These are phyloP conservation scores for Strobilomyces dryophilus DNA, from an alignment of 768 basidiomycete species.

Conservation along the genomic window DNA sequence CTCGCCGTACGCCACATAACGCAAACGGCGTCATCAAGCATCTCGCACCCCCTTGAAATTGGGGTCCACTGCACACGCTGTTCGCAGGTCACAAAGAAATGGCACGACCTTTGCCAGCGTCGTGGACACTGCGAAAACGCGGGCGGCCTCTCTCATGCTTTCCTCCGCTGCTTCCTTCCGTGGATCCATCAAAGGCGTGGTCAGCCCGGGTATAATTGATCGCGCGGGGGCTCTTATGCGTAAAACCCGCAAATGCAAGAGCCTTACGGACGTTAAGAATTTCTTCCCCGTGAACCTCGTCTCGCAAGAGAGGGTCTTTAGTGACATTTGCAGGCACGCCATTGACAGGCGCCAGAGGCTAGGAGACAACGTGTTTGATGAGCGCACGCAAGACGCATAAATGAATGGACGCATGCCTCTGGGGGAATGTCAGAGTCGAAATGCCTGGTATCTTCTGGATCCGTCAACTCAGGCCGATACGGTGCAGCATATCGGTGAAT, in stretches of 20 bases:
- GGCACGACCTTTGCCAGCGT: constrained; percentile 69
- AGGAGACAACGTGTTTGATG: constrained; percentile 31
- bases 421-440: constrained; percentile 93
- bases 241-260: constrained; percentile 87
- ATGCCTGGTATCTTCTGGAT: constrained; percentile 87
- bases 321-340: constrained; percentile 81
- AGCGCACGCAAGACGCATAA: constrained; percentile 20
- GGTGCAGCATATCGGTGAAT: constrained; percentile 83
- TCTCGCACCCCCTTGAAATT: constrained; percentile 17
- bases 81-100: constrained; percentile 66
- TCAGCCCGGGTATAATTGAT: constrained; percentile 75
- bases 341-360: constrained; percentile 89
- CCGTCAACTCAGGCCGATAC: constrained; percentile 79
- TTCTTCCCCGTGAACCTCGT: constrained; percentile 81
- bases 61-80: constrained; percentile 28
- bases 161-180: constrained; percentile 46
- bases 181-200: constrained; percentile 59
- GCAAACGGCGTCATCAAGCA: constrained; percentile 28
- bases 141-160: constrained; percentile 60
- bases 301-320: constrained; percentile 81
- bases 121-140: constrained; percentile 55
- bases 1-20: constrained; percentile 28
- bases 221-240: constrained; percentile 81
- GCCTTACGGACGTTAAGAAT: constrained; percentile 90
- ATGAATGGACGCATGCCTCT: constrained; percentile 56